Evolutionary conservation across 495 filamentous ascomycete species (phyloP), one percentile per base, ranked within the genome.

Genomic region (Aeminium ludgeri): DNA sequence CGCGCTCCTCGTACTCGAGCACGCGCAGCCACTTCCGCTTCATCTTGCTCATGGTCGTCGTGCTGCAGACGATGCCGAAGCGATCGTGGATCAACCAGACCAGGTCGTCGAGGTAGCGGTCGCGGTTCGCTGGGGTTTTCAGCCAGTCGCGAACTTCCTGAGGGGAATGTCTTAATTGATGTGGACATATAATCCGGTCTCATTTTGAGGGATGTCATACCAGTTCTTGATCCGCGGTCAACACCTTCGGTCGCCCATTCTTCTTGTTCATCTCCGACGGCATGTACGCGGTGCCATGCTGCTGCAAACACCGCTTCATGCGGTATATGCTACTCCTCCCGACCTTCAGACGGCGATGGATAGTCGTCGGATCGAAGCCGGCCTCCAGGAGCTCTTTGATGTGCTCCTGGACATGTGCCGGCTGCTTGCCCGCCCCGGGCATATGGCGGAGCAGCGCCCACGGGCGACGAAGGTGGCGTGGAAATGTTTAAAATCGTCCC

Each of bases 331-430:
- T 29, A 19, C 43, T 46, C 12, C 48, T 30, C 10, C 48, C 48
- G 8, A 51, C 48, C 34, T 51, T 51, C 3, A 51, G 39, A 15
- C 37, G 29, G 1, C 44, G 25, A 28, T 51, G 48, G 20, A 51
- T 51, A 15, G 48, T 51, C n/a, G 48, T 51, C 11, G 48, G 48
- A 36, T 51, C 48, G 44, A 51, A 46, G 34, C 48, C 48, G 6
- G 48, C 48, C 23, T 51, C 43, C 15, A 51, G 48, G 33, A 51
- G 30, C 43, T 51, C 48, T n/a, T 19, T 32, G 38, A 51, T 51
- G 20, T 40, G 43, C 13, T 41, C 37, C 23, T 51, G 48, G 30
- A 51, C 43, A 23, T 42, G 43, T 3, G 33, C 25, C n/a, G 48
- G 11, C 36, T 51, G 43, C 18, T 46, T 46, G 29, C 48, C 48